Percentiles rank a stretch among this genome's conserved stretches.
These are phyloP conservation scores for Fusarium hostae DNA, from an alignment of 2,329 filamentous ascomycete genomes.

Conservation along the genomic window DNA sequence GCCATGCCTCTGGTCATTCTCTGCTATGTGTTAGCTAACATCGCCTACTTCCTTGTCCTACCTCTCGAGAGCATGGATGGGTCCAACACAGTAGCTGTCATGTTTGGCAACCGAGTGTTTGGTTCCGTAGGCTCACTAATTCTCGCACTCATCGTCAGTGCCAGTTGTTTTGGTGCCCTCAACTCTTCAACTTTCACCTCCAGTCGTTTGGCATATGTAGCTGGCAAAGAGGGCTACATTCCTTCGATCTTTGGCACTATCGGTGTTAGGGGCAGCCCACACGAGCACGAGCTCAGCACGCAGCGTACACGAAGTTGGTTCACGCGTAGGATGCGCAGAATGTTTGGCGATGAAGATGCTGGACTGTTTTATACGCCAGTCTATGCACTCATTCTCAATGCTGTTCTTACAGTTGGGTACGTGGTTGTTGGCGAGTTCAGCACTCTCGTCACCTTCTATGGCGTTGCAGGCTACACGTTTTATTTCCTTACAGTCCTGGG, in stretches of 20 bases:
- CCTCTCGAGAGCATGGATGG: constrained; percentile 82
- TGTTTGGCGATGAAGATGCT: constrained; percentile 79
- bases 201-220: constrained; percentile 90
- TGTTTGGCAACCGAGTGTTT: constrained; percentile 91
- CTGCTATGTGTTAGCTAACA: constrained; percentile 89
- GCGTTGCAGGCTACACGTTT: constrained; percentile 95
- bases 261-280: constrained; percentile 68
- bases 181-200: constrained; percentile 96
- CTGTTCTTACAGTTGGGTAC: constrained; percentile 77
- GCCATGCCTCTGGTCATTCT: constrained; percentile 94
- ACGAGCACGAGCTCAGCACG: constrained; percentile 55
- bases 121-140: constrained; percentile 83
- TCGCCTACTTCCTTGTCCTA: constrained; percentile 94
- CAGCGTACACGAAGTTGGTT: constrained; percentile 66
- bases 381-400: constrained; percentile 87
- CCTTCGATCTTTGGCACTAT: constrained; percentile 85
- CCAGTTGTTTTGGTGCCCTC: constrained; percentile 92
- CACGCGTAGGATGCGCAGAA: constrained; percentile 66
- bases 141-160: constrained; percentile 88
- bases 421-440: constrained; percentile 89
- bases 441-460: constrained; percentile 95
- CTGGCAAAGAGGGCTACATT: constrained; percentile 94
- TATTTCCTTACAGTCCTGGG: constrained; percentile 97
- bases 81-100: constrained; percentile 94
- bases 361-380: constrained; percentile 95